phyloP scores from a whole-genome alignment of 805 yeast genomes.

The Candida arabinofermentans region DNA sequence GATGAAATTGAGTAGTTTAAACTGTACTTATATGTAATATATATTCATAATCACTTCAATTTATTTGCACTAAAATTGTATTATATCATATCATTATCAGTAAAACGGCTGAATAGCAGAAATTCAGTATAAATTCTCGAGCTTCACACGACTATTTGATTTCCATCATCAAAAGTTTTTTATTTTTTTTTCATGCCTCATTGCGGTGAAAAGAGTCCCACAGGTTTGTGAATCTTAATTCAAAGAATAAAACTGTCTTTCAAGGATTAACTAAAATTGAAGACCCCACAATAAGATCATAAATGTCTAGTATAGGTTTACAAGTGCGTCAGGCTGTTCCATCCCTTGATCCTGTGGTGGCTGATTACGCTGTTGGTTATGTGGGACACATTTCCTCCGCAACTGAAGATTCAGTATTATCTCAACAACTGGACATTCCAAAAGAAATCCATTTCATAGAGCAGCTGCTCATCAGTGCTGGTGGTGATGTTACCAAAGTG shows the following conservation, averaged over 20 bases:
- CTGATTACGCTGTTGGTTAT: conserved; percentile 89
- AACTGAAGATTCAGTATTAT: conserved; percentile 78
- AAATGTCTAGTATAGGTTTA: conserved; percentile 33
- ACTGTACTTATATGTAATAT: not conserved
- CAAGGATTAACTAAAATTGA: too few relatives aligned
- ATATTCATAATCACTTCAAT: not conserved
- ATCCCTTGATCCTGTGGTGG: conserved; percentile 77
- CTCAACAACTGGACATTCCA: conserved; percentile 64
- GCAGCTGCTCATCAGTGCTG: conserved; percentile 71
- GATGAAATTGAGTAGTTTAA: conserved; percentile 6
- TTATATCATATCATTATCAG: too few relatives aligned
- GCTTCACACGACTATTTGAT: not conserved
- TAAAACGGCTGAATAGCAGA: too few relatives aligned
- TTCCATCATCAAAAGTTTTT: not conserved
- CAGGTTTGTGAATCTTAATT: too few relatives aligned
- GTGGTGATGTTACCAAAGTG: conserved; percentile 64
- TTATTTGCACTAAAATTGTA: too few relatives aligned
- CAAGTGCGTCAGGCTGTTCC: conserved; percentile 87
- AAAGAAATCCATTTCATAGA: conserved; percentile 67
- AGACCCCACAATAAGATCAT: not conserved
- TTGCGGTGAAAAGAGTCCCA: too few relatives aligned
- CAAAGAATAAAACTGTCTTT: too few relatives aligned
- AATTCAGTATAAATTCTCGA: too few relatives aligned
- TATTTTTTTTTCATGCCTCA: too few relatives aligned
- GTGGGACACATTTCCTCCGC: conserved; percentile 74